Percentiles rank a stretch among this genome's conserved stretches.
Evolutionary conservation across 306 rosid genomes (phyloP).

Genomic region (Delonix regia): DNA sequence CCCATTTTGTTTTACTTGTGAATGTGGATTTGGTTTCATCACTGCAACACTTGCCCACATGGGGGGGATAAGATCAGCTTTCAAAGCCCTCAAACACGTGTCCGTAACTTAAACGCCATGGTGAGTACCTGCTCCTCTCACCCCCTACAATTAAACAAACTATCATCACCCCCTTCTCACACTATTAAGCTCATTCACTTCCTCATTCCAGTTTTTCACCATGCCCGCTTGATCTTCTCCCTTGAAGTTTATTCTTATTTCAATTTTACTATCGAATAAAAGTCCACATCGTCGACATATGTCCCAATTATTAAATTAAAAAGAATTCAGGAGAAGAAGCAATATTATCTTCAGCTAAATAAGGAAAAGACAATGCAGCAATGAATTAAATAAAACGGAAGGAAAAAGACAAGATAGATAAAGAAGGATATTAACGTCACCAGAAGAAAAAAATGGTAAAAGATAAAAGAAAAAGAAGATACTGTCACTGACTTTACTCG

Average conservation of each 20-base stretch:
- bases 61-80: conserved; percentile 44
- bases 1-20: conserved; percentile 51
- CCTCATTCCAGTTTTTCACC: conserved; percentile 23
- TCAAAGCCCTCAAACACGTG: conserved; percentile 54
- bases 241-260: not conserved
- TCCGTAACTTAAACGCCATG: conserved; percentile 51
- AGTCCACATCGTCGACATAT: not conserved
- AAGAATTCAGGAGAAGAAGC: too few species aligned
- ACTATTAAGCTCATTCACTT: not conserved
- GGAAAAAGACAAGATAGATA: not conserved
- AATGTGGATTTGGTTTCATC: conserved; percentile 43
- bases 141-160: conserved; percentile 39
- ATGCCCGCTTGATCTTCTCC: conserved; percentile 8
- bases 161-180: conserved; percentile 1
- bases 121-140: conserved; percentile 28
- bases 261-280: not conserved
- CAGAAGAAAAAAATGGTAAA: not conserved
- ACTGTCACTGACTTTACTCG: conserved; percentile 39
- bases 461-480: not conserved
- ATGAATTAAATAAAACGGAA: not conserved
- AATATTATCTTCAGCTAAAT: not conserved
- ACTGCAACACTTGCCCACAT: conserved; percentile 46
- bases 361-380: not conserved
- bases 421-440: conserved; percentile 7
- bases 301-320: not conserved